Conservation (phyloP, 176 grass and related monocot species). For the Eragrostis curvula region DNA sequence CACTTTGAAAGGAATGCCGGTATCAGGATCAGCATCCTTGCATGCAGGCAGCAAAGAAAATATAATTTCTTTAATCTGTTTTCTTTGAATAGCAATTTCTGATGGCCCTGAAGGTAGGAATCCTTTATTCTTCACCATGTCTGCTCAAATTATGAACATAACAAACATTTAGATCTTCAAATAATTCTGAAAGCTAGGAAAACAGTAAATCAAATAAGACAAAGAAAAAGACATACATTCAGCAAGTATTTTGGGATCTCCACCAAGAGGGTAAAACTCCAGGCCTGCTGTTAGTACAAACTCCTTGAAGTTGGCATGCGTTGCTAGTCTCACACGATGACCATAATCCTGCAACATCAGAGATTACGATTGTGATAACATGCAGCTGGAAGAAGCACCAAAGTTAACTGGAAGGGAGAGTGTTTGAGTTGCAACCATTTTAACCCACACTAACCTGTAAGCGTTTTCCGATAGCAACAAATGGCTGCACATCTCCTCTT, state of each 20-base stretch:
- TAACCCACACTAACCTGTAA: constrained; percentile 70
- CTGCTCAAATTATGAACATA: constrained; percentile 50
- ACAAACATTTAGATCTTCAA: constrained; percentile 13
- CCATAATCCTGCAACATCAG: constrained; percentile 69
- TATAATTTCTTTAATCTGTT: constrained; percentile 95
- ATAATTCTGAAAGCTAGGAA: constrained; percentile 3
- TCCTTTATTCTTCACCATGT: constrained; percentile 99
- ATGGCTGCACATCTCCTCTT: constrained; percentile 96
- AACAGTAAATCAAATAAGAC: neutral
- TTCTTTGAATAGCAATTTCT: constrained; percentile 91
- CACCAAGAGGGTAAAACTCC: constrained; percentile 94
- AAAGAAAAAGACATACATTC: constrained; percentile 59
- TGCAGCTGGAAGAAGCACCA: constrained; percentile 25
- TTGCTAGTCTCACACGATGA: constrained; percentile 92
- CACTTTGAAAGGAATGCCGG: constrained; percentile 69
- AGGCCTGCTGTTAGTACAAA: constrained; percentile 86
- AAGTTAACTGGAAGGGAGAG: neutral
- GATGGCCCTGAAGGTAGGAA: constrained; percentile 90
- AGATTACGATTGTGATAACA: neutral
- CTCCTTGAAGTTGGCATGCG: constrained; percentile 97
- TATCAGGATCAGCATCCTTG: constrained; percentile 74
- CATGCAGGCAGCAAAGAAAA: constrained; percentile 85
- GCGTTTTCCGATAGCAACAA: constrained; percentile 94
- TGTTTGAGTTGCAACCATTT: constrained; percentile 23
- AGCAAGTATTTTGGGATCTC: constrained; percentile 94